These are phyloP conservation scores for Daldinia eschscholtzii DNA, from an alignment of 2,329 filamentous ascomycete species.

Conservation along the genomic window DNA sequence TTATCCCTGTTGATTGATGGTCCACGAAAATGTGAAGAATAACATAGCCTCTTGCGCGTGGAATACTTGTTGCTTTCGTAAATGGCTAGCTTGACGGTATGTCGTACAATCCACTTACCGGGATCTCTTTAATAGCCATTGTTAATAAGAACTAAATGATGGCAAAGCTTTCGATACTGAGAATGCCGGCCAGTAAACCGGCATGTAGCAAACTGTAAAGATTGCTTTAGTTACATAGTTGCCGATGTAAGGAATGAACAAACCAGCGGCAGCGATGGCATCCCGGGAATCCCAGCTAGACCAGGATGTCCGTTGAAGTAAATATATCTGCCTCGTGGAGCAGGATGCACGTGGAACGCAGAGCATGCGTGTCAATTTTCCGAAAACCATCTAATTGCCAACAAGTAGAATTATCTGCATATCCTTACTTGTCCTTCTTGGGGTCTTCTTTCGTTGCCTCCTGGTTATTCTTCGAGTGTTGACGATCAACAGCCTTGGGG, in stretches of 20 bases:
- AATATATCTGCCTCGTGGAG: background rate
- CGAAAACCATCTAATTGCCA: constrained; percentile 3
- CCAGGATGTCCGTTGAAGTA: background rate
- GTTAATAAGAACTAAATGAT: background rate
- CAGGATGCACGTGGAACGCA: constrained; percentile 2
- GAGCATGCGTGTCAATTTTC: background rate
- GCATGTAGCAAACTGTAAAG: background rate
- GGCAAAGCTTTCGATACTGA: background rate
- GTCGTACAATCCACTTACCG: background rate
- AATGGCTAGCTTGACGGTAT: background rate
- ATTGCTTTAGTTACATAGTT: background rate
- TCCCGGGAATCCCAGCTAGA: background rate
- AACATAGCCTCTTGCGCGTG: background rate
- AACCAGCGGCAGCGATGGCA: background rate
- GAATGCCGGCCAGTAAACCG: background rate
- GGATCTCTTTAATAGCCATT: background rate
- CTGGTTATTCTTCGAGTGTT: too few relatives aligned
- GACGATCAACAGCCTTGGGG: background rate
- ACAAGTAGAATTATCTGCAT: background rate
- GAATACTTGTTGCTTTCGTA: background rate
- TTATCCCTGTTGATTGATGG: background rate
- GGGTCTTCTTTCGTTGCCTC: constrained; percentile 12
- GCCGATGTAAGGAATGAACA: background rate
- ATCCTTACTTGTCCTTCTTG: background rate
- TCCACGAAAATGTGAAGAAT: background rate